phyloP scores from a whole-genome alignment of 306 rosid species.

The Notholithocarpus densiflorus region DNA sequence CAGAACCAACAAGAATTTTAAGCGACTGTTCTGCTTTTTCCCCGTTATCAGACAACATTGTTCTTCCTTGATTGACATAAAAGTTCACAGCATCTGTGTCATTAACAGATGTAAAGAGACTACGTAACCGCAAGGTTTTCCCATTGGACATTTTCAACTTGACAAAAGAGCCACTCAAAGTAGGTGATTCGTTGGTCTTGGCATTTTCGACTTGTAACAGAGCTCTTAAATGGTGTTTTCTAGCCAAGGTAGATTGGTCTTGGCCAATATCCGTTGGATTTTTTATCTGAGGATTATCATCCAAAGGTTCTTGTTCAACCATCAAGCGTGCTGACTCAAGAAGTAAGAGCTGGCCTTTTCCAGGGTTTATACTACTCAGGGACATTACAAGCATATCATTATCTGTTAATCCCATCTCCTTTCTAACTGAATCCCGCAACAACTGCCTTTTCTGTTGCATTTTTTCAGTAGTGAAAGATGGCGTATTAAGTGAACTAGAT shows the following conservation, averaged over 20 bases:
- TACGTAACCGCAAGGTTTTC: conserved; percentile 14
- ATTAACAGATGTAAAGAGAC: conserved; percentile 26
- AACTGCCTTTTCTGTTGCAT: conserved; percentile 59
- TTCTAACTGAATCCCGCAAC: conserved; percentile 62
- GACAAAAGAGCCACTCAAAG: conserved; percentile 21
- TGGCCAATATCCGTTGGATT: conserved; percentile 26
- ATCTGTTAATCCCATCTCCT: conserved; percentile 71
- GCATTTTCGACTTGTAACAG: conserved; percentile 48
- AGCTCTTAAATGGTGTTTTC: conserved; percentile 55
- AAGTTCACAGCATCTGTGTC: conserved; percentile 33
- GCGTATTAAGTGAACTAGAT: conserved; percentile 75
- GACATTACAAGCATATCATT: conserved; percentile 75
- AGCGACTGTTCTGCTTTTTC: conserved; percentile 37
- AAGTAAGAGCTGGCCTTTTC: conserved; percentile 82
- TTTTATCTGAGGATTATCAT: conserved; percentile 27
- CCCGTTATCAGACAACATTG: conserved; percentile 25
- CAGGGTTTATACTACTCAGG: conserved; percentile 87
- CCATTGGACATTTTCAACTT: conserved; percentile 31
- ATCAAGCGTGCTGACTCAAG: conserved; percentile 62
- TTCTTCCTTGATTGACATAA: conserved; percentile 28
- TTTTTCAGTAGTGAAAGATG: conserved; percentile 50
- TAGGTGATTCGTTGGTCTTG: conserved; percentile 25
- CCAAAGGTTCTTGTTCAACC: conserved; percentile 32
- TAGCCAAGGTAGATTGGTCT: conserved; percentile 37
- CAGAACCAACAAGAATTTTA: conserved; percentile 76